These are phyloP conservation scores for Suillus plorans DNA, from an alignment of 768 basidiomycete species.

Conservation along the genomic window DNA sequence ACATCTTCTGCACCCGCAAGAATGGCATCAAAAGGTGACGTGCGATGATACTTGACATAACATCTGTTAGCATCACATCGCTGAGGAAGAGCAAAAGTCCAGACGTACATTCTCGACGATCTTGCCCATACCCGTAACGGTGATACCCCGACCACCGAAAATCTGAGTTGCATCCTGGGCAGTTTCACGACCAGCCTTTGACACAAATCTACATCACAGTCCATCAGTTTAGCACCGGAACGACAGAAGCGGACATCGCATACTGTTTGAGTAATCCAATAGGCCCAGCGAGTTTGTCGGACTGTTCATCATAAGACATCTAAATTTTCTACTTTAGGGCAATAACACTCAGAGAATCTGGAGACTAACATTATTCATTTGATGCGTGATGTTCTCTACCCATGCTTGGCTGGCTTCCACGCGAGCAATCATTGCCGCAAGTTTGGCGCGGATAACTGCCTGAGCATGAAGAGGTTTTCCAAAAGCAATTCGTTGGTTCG, in stretches of 20 bases:
- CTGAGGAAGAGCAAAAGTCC: neutral
- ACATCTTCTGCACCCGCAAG: constrained; percentile 81
- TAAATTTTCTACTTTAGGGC: constrained; percentile 29
- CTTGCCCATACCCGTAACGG: constrained; percentile 84
- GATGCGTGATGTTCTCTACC: constrained; percentile 87
- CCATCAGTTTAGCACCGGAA: constrained; percentile 3
- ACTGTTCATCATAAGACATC: constrained; percentile 87
- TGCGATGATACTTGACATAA: constrained; percentile 65
- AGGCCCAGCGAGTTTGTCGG: constrained; percentile 82
- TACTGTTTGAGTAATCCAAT: constrained; percentile 90
- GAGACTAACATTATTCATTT: constrained; percentile 80
- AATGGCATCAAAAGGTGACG: constrained; percentile 82
- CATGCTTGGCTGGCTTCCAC: constrained; percentile 85
- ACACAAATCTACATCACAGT: constrained; percentile 53
- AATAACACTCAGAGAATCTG: neutral
- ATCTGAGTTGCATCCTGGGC: constrained; percentile 77
- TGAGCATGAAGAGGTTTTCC: constrained; percentile 82
- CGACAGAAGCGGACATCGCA: constrained; percentile 23
- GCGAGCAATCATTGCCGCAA: constrained; percentile 88
- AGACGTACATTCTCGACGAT: constrained; percentile 72
- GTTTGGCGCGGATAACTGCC: constrained; percentile 85
- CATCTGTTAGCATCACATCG: neutral
- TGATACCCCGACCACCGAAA: constrained; percentile 89
- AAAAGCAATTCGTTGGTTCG: constrained; percentile 85
- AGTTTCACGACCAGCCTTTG: constrained; percentile 50